Evolutionary conservation across 1,284 basidiomycete species (phyloP).

Genomic region (Xerocomus tenax): DNA sequence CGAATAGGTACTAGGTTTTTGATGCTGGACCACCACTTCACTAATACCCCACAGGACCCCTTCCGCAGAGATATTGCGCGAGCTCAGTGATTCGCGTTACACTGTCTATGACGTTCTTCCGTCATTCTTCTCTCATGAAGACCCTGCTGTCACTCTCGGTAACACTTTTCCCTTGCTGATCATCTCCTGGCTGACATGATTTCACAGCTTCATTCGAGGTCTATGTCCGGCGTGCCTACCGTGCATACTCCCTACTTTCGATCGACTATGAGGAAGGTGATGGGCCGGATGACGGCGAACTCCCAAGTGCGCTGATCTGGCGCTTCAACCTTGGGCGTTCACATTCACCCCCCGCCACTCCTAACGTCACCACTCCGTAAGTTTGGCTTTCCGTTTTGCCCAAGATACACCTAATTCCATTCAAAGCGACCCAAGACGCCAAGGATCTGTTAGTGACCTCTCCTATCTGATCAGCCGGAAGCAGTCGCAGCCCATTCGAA

Average conservation of each 20-base stretch:
- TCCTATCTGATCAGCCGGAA: constrained; percentile 80
- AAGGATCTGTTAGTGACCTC: constrained; percentile 88
- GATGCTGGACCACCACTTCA: neutral
- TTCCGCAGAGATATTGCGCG: constrained; percentile 78
- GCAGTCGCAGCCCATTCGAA: constrained; percentile 80
- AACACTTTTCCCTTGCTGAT: constrained; percentile 19
- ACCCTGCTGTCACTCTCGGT: constrained; percentile 81
- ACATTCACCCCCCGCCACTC: constrained; percentile 77
- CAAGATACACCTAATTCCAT: constrained; percentile 16
- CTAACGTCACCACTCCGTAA: constrained; percentile 60
- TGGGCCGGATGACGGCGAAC: constrained; percentile 66
- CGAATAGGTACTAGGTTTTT: constrained; percentile 42
- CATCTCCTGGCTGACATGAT: constrained; percentile 6
- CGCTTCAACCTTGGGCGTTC: constrained; percentile 87
- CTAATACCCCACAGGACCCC: constrained; percentile 48
- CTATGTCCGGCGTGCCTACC: constrained; percentile 92
- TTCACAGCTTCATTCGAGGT: constrained; percentile 84
- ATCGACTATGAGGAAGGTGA: constrained; percentile 92
- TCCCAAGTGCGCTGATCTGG: constrained; percentile 80
- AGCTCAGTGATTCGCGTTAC: constrained; percentile 92
- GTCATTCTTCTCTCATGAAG: constrained; percentile 85
- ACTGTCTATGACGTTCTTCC: constrained; percentile 97
- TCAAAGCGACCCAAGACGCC: constrained; percentile 42
- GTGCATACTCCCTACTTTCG: constrained; percentile 86
- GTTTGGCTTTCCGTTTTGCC: constrained; percentile 20